These are phyloP conservation scores for Globisporangium barbulae DNA, from an alignment of 352 stramenopile genomes.

Conservation along the genomic window DNA sequence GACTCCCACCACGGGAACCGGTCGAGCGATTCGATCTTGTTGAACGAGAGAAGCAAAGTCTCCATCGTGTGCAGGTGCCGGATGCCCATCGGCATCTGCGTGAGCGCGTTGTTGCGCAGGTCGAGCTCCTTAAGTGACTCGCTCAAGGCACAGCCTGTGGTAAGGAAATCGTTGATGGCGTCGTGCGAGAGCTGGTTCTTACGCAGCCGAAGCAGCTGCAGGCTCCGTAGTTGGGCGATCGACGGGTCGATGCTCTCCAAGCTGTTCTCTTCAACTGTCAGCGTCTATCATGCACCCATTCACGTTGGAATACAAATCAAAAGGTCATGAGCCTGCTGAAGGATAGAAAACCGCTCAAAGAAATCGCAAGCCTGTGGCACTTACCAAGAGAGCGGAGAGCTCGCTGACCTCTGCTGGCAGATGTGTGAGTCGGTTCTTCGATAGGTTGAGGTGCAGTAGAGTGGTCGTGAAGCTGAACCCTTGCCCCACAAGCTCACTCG, in stretches of 20 bases:
- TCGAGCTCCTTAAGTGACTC: slow-evolving; percentile 61
- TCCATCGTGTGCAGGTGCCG: slow-evolving; percentile 39
- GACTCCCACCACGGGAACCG: slow-evolving; percentile 55
- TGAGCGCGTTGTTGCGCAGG: slow-evolving; percentile 65
- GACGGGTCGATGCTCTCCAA: slow-evolving; percentile 41
- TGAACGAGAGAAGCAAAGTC: slow-evolving; percentile 67
- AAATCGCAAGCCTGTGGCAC: background rate
- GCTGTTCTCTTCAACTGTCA: slow-evolving; percentile 68
- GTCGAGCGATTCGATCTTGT: slow-evolving; percentile 70
- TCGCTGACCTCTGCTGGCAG: slow-evolving; percentile 46
- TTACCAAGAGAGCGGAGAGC: slow-evolving; percentile 45
- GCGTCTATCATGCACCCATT: slow-evolving; percentile 24
- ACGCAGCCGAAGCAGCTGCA: slow-evolving; percentile 60
- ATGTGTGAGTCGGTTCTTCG: slow-evolving; percentile 51
- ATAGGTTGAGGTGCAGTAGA: slow-evolving; percentile 63
- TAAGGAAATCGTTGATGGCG: slow-evolving; percentile 42
- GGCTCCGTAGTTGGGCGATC: slow-evolving; percentile 38
- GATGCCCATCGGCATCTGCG: slow-evolving; percentile 36
- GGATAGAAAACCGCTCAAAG: background rate
- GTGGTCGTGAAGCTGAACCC: slow-evolving; percentile 44
- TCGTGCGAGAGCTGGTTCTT: slow-evolving; percentile 69
- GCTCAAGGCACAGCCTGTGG: slow-evolving; percentile 14
- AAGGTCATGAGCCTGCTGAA: too few relatives aligned
- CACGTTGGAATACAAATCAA: too few relatives aligned
- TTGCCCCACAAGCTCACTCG: slow-evolving; percentile 24